Percentiles rank a stretch among this genome's conserved stretches.
phyloP scores from a whole-genome alignment of 2,329 filamentous ascomycete species.

The Rhinocladiella similis region DNA sequence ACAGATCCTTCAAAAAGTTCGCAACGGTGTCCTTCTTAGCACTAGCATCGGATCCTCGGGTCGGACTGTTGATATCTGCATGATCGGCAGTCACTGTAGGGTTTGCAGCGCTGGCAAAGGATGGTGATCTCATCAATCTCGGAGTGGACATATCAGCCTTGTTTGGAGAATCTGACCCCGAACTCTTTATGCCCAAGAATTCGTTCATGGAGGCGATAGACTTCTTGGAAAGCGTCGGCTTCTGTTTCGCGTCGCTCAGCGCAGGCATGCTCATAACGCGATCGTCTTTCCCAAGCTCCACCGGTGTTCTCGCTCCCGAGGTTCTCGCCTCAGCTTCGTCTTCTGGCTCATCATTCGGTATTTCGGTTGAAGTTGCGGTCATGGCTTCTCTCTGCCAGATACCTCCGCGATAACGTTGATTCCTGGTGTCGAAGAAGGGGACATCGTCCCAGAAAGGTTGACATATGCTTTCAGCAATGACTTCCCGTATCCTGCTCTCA shows the following conservation, averaged over 20 bases:
- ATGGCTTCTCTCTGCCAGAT: constrained; percentile 62
- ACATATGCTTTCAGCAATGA: constrained; percentile 88
- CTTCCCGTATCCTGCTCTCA: constrained; percentile 91
- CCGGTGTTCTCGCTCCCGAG: constrained; percentile 21
- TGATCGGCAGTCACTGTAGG: constrained; percentile 68
- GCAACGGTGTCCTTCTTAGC: constrained; percentile 61
- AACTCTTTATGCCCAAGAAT: constrained; percentile 28
- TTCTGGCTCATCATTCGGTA: constrained; percentile 34
- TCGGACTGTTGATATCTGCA: constrained; percentile 65
- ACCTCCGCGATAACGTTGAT: constrained; percentile 79
- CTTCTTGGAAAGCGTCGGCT: constrained; percentile 39
- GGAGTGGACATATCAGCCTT: constrained; percentile 38
- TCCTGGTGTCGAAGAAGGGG: constrained; percentile 80
- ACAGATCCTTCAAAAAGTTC: constrained; percentile 65
- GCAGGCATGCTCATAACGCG: constrained; percentile 38
- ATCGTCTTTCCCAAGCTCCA: constrained; percentile 30
- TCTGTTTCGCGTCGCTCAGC: constrained; percentile 40
- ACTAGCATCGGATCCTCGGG: constrained; percentile 55
- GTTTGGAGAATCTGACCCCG: constrained; percentile 30
- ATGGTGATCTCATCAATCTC: constrained; percentile 60
- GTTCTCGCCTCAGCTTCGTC: constrained; percentile 30
- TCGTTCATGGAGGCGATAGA: constrained; percentile 25
- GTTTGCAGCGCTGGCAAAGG: constrained; percentile 62
- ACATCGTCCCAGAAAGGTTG: constrained; percentile 95
- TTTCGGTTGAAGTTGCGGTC: constrained; percentile 27